Base-by-base conservation (phyloP, 2,329 filamentous ascomycete species). In the Colletotrichum lindemuthianum region DNA sequence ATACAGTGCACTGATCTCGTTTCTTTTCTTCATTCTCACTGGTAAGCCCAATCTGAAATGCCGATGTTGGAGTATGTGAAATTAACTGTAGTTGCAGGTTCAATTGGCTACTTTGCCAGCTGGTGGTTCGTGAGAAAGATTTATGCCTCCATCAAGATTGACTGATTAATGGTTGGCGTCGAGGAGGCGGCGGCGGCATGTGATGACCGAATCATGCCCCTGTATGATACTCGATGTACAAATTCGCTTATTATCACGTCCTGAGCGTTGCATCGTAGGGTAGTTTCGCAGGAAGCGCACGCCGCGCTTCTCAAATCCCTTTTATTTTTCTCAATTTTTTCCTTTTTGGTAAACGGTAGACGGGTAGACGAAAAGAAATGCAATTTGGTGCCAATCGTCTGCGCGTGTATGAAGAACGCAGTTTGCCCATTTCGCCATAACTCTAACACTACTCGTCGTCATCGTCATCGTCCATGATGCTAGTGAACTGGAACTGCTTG, bases 141-240 rank as follows among this genome's bases (percentile, higher is more conserved):
- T 67, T 99, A 99, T 77, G 83, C 88, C 32, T 97, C 94, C n/a
- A 97, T 99, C 81, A 99, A 99, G 84, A 93, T 99, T 69, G 96
- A 99, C 76, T 99, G 81, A 77, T 64, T 3, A 24, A 24, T 4
- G 24, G 24, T 24, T 4, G 45, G 40, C 40, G 32, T 50, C 11
- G 12, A 11, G 40, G 45, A 44, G 13, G 48, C 24, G 53, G 53
- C 59, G 33, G 43, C 55, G 37, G 49, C 37, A 50, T 50, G 49
- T 34, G 48, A 53, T 49, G 40, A 45, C 43, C 24, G 41, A 34
- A 34, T 49, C 33, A 49, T 50, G 48, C 43, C 34, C 34, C n/a
- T 66, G 63, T 64, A 66, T 59, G 15, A 64, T 60, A 57, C 34
- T 24, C 50, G 7, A 13, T 66, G 59, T 66, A 64, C 24, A 11